Percentiles rank a stretch among this genome's conserved stretches.
Conservation (phyloP, 352 stramenopile species). For the Globisporangium paddicum region DNA sequence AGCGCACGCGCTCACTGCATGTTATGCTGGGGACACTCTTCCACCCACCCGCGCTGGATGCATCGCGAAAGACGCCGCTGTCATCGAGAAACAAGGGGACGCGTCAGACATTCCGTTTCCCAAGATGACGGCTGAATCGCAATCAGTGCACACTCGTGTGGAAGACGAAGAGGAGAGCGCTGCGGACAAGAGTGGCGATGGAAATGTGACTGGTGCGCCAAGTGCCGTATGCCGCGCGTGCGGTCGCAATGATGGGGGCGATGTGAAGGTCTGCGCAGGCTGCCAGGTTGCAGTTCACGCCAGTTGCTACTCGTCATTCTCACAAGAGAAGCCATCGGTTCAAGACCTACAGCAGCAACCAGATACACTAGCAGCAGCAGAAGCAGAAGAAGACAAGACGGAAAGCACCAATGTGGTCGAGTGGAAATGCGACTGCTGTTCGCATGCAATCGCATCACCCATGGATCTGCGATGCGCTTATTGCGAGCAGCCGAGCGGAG, state of each 20-base stretch:
- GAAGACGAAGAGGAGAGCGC: neutral
- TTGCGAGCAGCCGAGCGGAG: conserved; percentile 26
- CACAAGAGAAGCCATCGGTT: neutral
- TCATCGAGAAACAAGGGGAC: neutral
- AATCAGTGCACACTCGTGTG: neutral
- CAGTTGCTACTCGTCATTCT: conserved; percentile 26
- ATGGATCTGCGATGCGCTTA: conserved; percentile 27
- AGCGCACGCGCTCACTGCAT: neutral
- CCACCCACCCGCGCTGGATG: conserved; percentile 2
- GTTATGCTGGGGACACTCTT: neutral
- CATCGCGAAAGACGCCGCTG: neutral
- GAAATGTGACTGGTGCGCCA: neutral
- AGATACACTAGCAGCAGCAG: neutral
- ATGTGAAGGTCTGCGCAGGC: conserved; percentile 23
- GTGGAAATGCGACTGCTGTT: conserved; percentile 48
- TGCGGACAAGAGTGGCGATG: neutral
- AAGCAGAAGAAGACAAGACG: neutral
- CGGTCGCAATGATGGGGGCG: neutral
- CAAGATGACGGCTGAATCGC: neutral
- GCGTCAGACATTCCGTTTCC: neutral
- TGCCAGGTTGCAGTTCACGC: conserved; percentile 31
- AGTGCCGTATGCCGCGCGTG: conserved; percentile 1
- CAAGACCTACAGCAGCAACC: neutral
- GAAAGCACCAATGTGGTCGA: neutral
- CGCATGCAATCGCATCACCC: conserved; percentile 14